phyloP scores from a whole-genome alignment of 2,329 filamentous ascomycete species.

The Fusarium sacchari region DNA sequence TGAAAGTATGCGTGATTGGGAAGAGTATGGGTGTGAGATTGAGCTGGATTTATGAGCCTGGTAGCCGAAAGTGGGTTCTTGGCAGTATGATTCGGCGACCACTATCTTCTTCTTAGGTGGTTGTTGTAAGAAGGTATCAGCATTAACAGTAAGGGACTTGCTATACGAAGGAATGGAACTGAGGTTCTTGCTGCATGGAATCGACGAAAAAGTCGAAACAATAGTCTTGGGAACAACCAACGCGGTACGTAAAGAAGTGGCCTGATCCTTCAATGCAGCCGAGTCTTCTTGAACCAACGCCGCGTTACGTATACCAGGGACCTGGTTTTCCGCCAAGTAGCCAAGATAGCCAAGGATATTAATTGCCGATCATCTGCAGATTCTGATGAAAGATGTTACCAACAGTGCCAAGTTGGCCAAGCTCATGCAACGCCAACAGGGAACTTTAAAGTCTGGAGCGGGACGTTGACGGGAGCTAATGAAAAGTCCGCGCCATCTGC shows the following conservation, averaged over 20 bases:
- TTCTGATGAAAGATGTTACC: not conserved
- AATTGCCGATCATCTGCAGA: not conserved
- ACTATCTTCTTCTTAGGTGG: not conserved
- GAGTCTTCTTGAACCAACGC: not conserved
- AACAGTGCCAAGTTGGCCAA: not conserved
- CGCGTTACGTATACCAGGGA: not conserved
- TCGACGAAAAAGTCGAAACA: not conserved
- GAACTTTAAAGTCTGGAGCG: not conserved
- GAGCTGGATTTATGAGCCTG: not conserved
- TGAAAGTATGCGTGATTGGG: not conserved
- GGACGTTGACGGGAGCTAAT: not conserved
- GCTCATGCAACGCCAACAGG: not conserved
- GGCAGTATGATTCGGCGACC: not conserved
- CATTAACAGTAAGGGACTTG: not conserved
- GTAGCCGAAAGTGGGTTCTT: not conserved
- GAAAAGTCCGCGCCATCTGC: not conserved
- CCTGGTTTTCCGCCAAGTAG: not conserved
- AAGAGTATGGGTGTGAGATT: not conserved
- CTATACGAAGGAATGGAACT: accelerated
- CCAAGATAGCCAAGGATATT: not conserved
- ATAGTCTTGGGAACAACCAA: too few species aligned
- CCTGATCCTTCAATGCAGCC: not conserved
- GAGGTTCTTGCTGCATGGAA: not conserved
- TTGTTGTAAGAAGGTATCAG: not conserved
- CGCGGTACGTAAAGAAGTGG: not conserved